Base-by-base conservation (phyloP, 805 yeast genomes). In the Candida rishiriensis region DNA sequence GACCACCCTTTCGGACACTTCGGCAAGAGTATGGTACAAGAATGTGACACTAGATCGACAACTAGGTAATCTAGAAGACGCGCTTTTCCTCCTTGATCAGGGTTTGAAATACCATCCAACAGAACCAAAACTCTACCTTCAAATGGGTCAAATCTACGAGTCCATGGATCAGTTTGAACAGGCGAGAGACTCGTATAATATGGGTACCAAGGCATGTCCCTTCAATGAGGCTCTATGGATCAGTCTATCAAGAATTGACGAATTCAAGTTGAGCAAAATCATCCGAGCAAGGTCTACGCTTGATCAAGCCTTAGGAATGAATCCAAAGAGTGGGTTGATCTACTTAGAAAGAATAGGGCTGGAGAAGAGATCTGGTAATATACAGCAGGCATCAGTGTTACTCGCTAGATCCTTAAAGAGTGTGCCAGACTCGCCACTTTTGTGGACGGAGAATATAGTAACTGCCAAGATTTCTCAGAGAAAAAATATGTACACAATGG, bases 231-330 rank as follows among this genome's bases (percentile, higher is more conserved):
- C 57, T 2, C 47, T 89, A 9, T 87, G 95, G 90, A 59, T 77
- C 2, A 47, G 65, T 6, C 56, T 79, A 8, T 69, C 88, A 0
- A 51, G 57, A 3, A 42, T 77, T 2, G 85, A 81, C 49, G 78
- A 72, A 47, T 39, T 50, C 1, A 48, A 58, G 1, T 53, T 73
- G 10, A 68, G 69, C 1, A 68, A 71, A 2, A 47, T 69, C 1
- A 73, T 81, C 3, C 70, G 78, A 46, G 88, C 95, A 0, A 75
- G 96, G 47, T 81, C 96, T 0, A 68, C 75, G 1, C 63, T 89
- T 17, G 97, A 88, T 52, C 66, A 78, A 21, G 93, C 85, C 0
- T 59, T 85, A 8, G 50, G 79, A 13, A 66, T 69, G 21, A 76
- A 73, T 43, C 78, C 82, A 0, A 55, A 64, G 6, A 64, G 65